These are phyloP conservation scores for Ophiocordyceps camponoti-leonardi DNA, from an alignment of 2,329 filamentous ascomycete genomes.

Conservation along the genomic window DNA sequence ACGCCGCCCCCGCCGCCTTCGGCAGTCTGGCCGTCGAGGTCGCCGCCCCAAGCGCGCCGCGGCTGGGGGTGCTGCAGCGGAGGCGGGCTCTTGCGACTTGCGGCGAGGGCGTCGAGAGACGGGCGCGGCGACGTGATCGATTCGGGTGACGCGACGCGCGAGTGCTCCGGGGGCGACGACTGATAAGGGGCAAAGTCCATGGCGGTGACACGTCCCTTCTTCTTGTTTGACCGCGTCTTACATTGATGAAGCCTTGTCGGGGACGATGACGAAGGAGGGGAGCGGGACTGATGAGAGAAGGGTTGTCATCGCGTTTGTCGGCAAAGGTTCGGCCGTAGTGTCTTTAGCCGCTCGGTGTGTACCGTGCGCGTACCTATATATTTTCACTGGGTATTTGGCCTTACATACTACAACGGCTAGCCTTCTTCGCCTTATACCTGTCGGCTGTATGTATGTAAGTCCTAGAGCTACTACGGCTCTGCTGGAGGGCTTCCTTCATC, in stretches of 20 bases:
- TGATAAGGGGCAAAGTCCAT: slow-evolving; percentile 98
- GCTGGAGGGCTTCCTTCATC: slow-evolving; percentile 34
- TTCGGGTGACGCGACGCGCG: slow-evolving; percentile 60
- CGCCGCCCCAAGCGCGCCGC: slow-evolving; percentile 32
- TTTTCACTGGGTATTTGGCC: too few relatives aligned
- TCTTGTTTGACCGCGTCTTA: neutral
- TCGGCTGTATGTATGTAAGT: neutral
- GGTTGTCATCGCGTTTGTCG: neutral
- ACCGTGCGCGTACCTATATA: too few relatives aligned
- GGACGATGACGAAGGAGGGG: neutral
- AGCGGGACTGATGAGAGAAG: too few relatives aligned
- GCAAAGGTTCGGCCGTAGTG: neutral
- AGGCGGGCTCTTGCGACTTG: slow-evolving; percentile 16
- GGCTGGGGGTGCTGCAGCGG: slow-evolving; percentile 34
- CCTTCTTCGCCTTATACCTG: too few relatives aligned
- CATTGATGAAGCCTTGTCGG: too few relatives aligned
- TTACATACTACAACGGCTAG: too few relatives aligned
- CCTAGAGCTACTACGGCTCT: neutral
- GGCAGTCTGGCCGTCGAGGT: slow-evolving; percentile 18
- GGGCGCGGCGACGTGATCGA: slow-evolving; percentile 30
- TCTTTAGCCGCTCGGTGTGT: too few relatives aligned
- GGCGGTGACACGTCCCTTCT: slow-evolving; percentile 1
- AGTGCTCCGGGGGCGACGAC: slow-evolving; percentile 72
- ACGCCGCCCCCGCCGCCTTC: slow-evolving; percentile 6
- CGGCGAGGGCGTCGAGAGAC: slow-evolving; percentile 29